Evolutionary conservation across 164 flowering plant species (phyloP).

Genomic region (Buxus sempervirens): DNA sequence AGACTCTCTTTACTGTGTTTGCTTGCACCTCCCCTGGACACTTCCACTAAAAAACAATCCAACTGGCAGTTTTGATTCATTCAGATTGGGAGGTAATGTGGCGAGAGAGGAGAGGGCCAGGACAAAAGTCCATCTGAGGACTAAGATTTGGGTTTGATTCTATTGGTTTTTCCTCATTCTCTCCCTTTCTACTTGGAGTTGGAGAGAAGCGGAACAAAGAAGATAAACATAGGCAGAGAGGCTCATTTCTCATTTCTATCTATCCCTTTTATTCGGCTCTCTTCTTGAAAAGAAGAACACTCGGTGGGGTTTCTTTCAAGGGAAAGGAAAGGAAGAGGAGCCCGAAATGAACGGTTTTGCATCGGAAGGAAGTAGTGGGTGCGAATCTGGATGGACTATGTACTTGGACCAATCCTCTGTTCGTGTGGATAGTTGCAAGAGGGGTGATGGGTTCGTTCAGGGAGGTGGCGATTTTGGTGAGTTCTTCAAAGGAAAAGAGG

Average conservation of each 20-base stretch:
- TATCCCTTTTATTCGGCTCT: too few relatives aligned
- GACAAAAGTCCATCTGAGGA: slow-evolving; percentile 53
- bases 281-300: slow-evolving; percentile 1
- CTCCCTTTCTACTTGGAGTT: slow-evolving; percentile 9
- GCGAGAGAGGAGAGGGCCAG: slow-evolving; percentile 9
- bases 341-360: slow-evolving; percentile 42
- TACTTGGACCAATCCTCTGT: slow-evolving; percentile 57
- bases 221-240: neutral
- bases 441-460: slow-evolving; percentile 11
- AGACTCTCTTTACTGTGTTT: slow-evolving; percentile 18
- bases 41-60: slow-evolving; percentile 24
- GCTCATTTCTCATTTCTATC: neutral
- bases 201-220: too few relatives aligned
- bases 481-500: slow-evolving; percentile 15
- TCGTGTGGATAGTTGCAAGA: slow-evolving; percentile 27
- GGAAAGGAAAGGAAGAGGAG: too few relatives aligned
- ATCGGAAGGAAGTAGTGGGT: slow-evolving; percentile 61
- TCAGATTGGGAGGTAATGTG: slow-evolving; percentile 2
- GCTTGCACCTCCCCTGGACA: slow-evolving; percentile 2
- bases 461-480: slow-evolving; percentile 5
- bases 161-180: slow-evolving; percentile 17
- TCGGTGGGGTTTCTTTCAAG: neutral
- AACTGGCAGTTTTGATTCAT: slow-evolving; percentile 54
- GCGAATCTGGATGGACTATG: slow-evolving; percentile 89
- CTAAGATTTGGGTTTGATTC: slow-evolving; percentile 45